These are phyloP conservation scores for Citrus cavaleriei DNA, from an alignment of 345 rosid species.

Conservation along the genomic window DNA sequence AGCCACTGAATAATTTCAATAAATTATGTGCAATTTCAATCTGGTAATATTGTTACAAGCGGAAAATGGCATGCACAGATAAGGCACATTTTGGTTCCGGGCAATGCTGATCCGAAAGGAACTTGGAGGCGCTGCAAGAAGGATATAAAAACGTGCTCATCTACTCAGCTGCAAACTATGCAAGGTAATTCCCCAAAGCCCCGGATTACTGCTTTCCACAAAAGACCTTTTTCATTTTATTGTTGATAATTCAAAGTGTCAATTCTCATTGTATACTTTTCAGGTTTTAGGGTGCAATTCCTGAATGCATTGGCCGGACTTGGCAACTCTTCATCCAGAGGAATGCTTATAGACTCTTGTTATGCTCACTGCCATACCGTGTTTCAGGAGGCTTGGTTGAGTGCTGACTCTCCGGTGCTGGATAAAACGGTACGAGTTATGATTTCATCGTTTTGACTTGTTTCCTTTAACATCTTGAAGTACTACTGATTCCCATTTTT, in stretches of 20 bases:
- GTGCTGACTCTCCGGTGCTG: constrained; percentile 60
- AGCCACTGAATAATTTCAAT: too few relatives aligned
- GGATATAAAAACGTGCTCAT: constrained; percentile 56
- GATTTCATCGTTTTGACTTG: background rate
- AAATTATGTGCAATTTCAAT: too few relatives aligned
- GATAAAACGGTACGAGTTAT: constrained; percentile 40
- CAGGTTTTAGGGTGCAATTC: constrained; percentile 71
- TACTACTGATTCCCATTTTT: background rate
- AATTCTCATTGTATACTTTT: too few relatives aligned
- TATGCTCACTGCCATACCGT: constrained; percentile 83
- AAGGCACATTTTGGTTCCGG: constrained; percentile 74
- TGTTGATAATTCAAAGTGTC: constrained; percentile 1
- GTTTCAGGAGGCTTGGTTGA: constrained; percentile 70
- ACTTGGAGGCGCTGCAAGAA: constrained; percentile 77
- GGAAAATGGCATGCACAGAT: constrained; percentile 38
- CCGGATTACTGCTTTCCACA: too few relatives aligned
- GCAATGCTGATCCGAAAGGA: constrained; percentile 75
- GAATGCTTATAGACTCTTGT: constrained; percentile 81
- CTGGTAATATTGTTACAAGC: too few relatives aligned
- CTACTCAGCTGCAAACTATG: constrained; percentile 56
- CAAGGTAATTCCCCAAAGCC: constrained; percentile 46
- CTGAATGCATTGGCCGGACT: constrained; percentile 46
- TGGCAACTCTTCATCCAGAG: constrained; percentile 58
- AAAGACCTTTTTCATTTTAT: too few relatives aligned
- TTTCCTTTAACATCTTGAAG: background rate